Conservation (phyloP, 1,139 yeast genomes). For the Lodderomyces orthopsilosis region DNA sequence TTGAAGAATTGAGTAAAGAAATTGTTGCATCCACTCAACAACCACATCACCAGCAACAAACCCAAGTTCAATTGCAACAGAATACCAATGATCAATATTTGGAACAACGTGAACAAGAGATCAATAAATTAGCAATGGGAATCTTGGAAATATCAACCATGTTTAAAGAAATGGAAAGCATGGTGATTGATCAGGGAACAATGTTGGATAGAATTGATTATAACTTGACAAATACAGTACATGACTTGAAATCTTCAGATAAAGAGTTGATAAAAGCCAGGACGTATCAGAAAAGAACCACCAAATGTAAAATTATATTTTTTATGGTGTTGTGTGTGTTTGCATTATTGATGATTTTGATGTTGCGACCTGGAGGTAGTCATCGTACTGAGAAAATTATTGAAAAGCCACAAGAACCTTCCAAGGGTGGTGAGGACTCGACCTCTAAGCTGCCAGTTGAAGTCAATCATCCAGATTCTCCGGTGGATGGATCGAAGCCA, state of each 20-base stretch:
- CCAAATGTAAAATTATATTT: conserved; percentile 85
- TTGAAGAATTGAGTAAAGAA: conserved; percentile 6
- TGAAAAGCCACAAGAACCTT: conserved; percentile 18
- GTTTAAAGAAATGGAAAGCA: conserved; percentile 85
- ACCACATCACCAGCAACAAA: conserved; percentile 36
- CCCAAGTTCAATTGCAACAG: conserved; percentile 29
- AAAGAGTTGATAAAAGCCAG: conserved; percentile 76
- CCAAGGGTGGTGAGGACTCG: background rate
- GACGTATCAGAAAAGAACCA: conserved; percentile 79
- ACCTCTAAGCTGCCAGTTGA: conserved; percentile 10
- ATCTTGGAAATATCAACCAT: conserved; percentile 90
- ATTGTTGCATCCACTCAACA: conserved; percentile 43
- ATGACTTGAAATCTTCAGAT: conserved; percentile 73
- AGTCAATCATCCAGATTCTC: conserved; percentile 8
- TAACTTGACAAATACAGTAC: conserved; percentile 75
- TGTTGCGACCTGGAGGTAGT: conserved; percentile 55
- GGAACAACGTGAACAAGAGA: conserved; percentile 82
- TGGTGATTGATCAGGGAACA: conserved; percentile 95
- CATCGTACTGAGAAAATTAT: conserved; percentile 19
- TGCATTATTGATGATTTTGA: conserved; percentile 65
- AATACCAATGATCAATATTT: conserved; percentile 41
- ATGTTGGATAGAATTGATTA: conserved; percentile 89
- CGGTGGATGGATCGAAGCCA: background rate
- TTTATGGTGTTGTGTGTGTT: conserved; percentile 68
- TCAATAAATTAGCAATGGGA: conserved; percentile 87